phyloP scores from a whole-genome alignment of 2,329 filamentous ascomycete genomes.

The Penicillium sp. region DNA sequence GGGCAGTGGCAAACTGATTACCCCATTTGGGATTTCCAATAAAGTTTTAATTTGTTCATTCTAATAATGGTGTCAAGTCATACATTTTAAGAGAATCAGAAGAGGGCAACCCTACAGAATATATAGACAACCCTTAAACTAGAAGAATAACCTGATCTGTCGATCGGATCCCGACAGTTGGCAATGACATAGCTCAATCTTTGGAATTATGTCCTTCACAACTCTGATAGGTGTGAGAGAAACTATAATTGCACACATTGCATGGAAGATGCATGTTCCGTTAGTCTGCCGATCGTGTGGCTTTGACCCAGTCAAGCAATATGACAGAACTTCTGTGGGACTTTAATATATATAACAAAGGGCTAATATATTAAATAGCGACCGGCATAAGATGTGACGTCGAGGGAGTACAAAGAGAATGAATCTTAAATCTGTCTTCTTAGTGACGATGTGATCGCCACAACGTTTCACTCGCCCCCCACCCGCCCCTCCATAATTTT shows the following conservation, averaged over 20 bases:
- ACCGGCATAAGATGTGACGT: conserved; percentile 5
- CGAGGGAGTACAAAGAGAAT: conserved; percentile 7
- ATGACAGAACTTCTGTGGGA: conserved; percentile 15
- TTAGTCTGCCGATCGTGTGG: conserved; percentile 16
- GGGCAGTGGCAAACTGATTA: not conserved
- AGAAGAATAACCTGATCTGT: not conserved
- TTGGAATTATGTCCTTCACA: not conserved
- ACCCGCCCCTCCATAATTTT: conserved; percentile 13
- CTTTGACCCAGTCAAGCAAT: conserved; percentile 7
- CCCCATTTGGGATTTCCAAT: too few species aligned
- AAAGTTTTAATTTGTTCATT: not conserved
- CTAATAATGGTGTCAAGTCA: not conserved
- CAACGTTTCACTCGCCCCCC: conserved; percentile 13
- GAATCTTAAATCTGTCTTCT: conserved; percentile 2
- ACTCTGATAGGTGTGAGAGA: conserved; percentile 16
- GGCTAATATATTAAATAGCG: conserved; percentile 1
- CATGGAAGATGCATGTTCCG: conserved; percentile 13
- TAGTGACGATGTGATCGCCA: conserved; percentile 20
- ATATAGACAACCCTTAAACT: not conserved
- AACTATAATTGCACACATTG: conserved; percentile 10
- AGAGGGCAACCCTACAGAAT: not conserved
- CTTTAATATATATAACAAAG: conserved; percentile 6
- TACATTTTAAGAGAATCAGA: not conserved
- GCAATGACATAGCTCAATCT: conserved; percentile 5
- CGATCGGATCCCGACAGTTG: conserved; percentile 1